A percentile compares a stretch with the other conserved stretches of the same genome.
Evolutionary conservation across 306 rosid genomes (phyloP).

Genomic region (peach (Prunus persica)): Prunus_persica_NCBIv2 NC_034009.1:42483501-42484000

Average conservation of each 20-base stretch:
- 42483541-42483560: neutral
- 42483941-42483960: neutral
- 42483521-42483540: neutral
- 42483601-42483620: neutral
- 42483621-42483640: neutral
- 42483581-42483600: neutral
- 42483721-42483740: neutral
- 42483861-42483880: neutral
- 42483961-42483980: neutral
- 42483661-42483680: neutral
- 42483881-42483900: neutral
- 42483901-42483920: neutral
- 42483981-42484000: neutral
- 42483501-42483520: neutral
- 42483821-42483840: neutral
- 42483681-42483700: neutral
- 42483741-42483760: neutral
- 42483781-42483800: neutral
- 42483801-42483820: neutral
- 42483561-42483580: conserved; percentile 2
- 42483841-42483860: neutral
- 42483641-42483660: neutral
- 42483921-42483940: neutral
- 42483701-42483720: neutral
- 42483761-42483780: neutral